Percentiles rank a stretch among this genome's conserved stretches.
phyloP scores from a whole-genome alignment of 108 stramenopile genomes.

The Skeletonema grethae region DNA sequence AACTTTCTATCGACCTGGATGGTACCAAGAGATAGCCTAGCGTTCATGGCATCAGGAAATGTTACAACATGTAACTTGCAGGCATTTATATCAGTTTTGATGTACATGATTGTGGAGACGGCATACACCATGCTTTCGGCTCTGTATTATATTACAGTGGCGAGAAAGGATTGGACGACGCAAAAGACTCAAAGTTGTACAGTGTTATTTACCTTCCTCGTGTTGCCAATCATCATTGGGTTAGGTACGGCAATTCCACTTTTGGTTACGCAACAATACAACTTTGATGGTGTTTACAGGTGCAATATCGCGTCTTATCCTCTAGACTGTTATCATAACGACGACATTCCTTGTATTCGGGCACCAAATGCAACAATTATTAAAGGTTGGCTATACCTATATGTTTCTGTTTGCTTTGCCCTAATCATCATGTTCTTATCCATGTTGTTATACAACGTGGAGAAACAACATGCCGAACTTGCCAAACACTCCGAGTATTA shows the following conservation, averaged over 20 bases:
- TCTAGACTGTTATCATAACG: background rate
- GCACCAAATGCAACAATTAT: background rate
- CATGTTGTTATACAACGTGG: background rate
- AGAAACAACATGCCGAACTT: background rate
- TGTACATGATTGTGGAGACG: background rate
- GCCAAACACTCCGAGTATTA: background rate
- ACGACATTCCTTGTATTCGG: background rate
- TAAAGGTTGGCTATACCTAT: background rate
- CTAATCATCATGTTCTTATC: background rate
- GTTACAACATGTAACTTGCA: constrained; percentile 6
- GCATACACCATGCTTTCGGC: constrained; percentile 4
- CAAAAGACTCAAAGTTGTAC: constrained; percentile 5
- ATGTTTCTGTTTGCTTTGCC: background rate
- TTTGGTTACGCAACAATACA: background rate
- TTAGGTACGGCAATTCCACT: background rate
- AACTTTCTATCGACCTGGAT: constrained; percentile 9
- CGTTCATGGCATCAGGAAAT: background rate
- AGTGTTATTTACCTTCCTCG: constrained; percentile 1
- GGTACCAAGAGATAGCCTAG: background rate
- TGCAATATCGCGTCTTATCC: constrained; percentile 4
- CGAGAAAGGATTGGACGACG: background rate
- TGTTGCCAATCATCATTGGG: constrained; percentile 7
- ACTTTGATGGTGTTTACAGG: constrained; percentile 5
- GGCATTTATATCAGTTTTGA: background rate
- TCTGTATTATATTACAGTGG: constrained; percentile 8